phyloP scores from a whole-genome alignment of 2,329 filamentous ascomycete species.

The Diplodia sapinea region DNA sequence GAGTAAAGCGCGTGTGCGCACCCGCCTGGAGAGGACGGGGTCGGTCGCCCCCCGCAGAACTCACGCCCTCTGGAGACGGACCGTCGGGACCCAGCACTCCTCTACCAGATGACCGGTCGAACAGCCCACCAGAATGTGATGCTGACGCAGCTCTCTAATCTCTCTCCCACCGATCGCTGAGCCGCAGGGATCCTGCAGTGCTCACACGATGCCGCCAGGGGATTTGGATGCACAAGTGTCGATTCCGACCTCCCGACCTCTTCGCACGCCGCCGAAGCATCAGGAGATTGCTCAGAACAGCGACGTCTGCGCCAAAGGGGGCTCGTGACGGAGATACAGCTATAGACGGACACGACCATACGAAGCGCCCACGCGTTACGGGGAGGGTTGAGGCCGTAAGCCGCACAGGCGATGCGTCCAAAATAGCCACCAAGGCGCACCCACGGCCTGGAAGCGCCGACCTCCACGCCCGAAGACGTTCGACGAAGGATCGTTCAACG shows the following conservation, averaged over 20 bases:
- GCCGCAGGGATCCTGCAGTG: not conserved
- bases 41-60: not conserved
- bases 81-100: not conserved
- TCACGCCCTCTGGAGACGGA: not conserved
- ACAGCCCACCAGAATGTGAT: not conserved
- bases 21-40: not conserved
- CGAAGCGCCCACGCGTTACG: conserved; percentile 1
- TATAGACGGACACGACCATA: not conserved
- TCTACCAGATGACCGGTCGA: not conserved
- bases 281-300: conserved; percentile 5
- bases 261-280: not conserved
- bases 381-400: conserved; percentile 6
- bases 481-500: not conserved
- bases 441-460: not conserved
- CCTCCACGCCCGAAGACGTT: not conserved
- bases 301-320: not conserved
- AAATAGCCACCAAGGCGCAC: conserved; percentile 7
- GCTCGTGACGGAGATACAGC: not conserved
- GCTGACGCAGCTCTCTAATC: not conserved
- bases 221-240: conserved; percentile 3
- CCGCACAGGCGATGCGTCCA: not conserved
- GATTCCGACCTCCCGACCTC: not conserved
- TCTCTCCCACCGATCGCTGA: conserved; percentile 2
- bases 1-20: not conserved
- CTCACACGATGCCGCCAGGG: not conserved